Evolutionary conservation across 2,329 filamentous ascomycete genomes (phyloP).

Genomic region (Leptoxyphium fumago): DNA sequence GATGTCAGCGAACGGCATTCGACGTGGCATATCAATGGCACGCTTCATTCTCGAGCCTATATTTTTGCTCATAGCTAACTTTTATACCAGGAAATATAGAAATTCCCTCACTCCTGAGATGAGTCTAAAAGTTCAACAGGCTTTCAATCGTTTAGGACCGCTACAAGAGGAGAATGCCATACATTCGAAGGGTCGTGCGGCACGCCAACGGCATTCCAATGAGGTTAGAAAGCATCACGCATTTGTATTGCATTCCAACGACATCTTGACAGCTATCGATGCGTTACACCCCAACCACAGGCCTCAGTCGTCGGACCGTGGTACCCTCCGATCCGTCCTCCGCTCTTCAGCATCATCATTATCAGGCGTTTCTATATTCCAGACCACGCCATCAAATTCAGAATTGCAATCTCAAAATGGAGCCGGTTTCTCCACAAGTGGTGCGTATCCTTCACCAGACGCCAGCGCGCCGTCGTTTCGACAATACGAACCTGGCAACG

Average conservation of each 20-base stretch:
- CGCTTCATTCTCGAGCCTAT: constrained; percentile 17
- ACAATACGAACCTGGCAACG: too few relatives aligned
- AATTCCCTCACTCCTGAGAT: constrained; percentile 48
- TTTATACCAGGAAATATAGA: constrained; percentile 36
- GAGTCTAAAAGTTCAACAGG: constrained; percentile 48
- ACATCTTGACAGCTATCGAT: constrained; percentile 67
- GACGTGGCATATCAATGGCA: constrained; percentile 59
- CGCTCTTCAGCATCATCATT: constrained; percentile 35
- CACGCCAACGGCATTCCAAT: too few relatives aligned
- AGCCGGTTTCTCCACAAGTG: too few relatives aligned
- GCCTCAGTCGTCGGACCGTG: constrained; percentile 35
- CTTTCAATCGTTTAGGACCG: neutral
- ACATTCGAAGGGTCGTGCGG: too few relatives aligned
- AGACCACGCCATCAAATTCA: constrained; percentile 8
- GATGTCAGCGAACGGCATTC: constrained; percentile 64
- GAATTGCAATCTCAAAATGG: neutral
- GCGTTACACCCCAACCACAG: constrained; percentile 66
- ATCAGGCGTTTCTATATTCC: constrained; percentile 36
- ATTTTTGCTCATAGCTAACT: constrained; percentile 12
- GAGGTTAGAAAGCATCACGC: too few relatives aligned
- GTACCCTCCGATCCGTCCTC: constrained; percentile 33
- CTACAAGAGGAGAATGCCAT: too few relatives aligned
- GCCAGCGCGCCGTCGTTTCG: too few relatives aligned
- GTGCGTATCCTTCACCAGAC: too few relatives aligned
- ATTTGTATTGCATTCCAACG: constrained; percentile 42